Evolutionary conservation across 73 alveolate species (phyloP).

Genomic region (Symbiodinium pilosum): DNA sequence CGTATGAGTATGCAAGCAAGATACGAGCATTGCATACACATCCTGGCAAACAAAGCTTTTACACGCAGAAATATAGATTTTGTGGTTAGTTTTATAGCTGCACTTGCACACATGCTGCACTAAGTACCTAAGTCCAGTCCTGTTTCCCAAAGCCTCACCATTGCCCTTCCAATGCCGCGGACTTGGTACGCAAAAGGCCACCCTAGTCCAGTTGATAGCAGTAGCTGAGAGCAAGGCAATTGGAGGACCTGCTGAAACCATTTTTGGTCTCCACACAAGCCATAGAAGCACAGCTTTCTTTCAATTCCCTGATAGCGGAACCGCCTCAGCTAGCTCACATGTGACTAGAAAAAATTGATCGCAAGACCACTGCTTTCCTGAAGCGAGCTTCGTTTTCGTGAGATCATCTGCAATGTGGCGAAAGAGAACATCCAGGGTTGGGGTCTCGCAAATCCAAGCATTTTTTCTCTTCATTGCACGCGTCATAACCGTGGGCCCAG

Average conservation of each 20-base stretch:
- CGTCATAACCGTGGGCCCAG: background rate
- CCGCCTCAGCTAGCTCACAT: background rate
- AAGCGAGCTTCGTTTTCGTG: background rate
- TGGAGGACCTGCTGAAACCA: background rate
- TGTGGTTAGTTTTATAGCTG: too few species aligned
- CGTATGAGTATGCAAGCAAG: background rate
- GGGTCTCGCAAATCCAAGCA: too few species aligned
- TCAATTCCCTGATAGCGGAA: background rate
- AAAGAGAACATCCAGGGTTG: background rate
- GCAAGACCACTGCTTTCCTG: too few species aligned
- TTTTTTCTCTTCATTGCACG: background rate
- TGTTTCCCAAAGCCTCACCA: background rate
- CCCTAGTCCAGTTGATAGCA: background rate
- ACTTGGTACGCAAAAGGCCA: background rate
- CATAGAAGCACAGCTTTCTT: background rate
- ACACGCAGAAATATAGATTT: too few species aligned
- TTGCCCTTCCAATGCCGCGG: background rate
- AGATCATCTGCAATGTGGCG: background rate
- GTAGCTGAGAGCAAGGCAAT: background rate
- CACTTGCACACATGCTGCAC: too few species aligned
- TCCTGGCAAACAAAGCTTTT: too few species aligned
- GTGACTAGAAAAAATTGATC: background rate
- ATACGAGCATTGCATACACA: too few species aligned
- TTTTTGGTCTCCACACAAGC: background rate
- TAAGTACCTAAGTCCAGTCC: too few species aligned